Base-by-base conservation (phyloP, 106 monocot genomes). In the Alisma plantagoaquatica region DNA sequence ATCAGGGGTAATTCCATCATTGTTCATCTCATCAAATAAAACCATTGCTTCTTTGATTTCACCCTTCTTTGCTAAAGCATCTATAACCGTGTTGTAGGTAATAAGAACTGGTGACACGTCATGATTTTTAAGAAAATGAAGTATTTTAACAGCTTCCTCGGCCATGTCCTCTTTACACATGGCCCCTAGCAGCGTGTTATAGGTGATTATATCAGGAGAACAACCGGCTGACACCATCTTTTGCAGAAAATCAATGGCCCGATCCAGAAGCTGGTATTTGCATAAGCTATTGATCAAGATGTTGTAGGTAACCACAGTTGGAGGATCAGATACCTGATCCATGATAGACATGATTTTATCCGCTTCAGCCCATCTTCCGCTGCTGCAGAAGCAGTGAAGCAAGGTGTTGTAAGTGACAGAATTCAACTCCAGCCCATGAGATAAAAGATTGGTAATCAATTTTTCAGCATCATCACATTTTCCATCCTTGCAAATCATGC, bases 241-340 rank as follows among this genome's bases (percentile, higher is more conserved):
- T 46, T 72, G 19, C 29, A 91, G 47, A 32, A 83, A 46, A 68
- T 83, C 80, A 44, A 91, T 77, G 12, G 90, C 90, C 21, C 60
- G 57, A 41, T 80, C 83, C 47, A 91, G 29, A 49, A 69, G 71
- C 29, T 57, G 49, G 52, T 63, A 59, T 25, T 77, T 83, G 43
- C 90, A 91, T 41, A 91, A 50, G 43, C 75, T 77, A 53, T 83
- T 84, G 62, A 91, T 80, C 58, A 91, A 66, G 14, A 84, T 84
- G 56, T 91, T 88, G 42, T 88, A 88, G 11, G 88, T 78, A 52
- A 79, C 70, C 10, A 76, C 76, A 29, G 75, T 73, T 12, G 82
- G 88, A 33, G 61, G 56, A 58, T 46, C 49, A 10, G 73, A 69
- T 38, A 60, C 62, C 18, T 71, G 16, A 21, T 63, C 72, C 88